A percentile compares a stretch with the other conserved stretches of the same genome.
phyloP scores from a whole-genome alignment of 1,284 basidiomycete genomes.

The Sporisorium iseilematis-ciliati region DNA sequence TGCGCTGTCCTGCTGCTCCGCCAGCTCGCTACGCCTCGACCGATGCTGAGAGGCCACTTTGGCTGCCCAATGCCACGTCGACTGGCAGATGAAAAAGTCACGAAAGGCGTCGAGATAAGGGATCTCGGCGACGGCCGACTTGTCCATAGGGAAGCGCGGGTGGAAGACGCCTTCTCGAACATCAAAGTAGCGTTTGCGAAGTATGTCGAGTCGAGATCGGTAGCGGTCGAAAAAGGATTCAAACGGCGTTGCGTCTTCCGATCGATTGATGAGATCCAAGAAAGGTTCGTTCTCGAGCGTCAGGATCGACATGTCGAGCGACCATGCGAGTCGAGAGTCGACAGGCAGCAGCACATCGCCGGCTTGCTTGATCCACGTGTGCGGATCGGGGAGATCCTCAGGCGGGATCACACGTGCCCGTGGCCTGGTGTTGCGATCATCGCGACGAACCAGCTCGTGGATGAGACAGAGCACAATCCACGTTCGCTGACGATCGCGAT shows the following conservation, averaged over 20 bases:
- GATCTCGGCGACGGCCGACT: constrained; percentile 43
- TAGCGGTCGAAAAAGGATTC: constrained; percentile 44
- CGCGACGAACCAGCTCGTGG: constrained; percentile 36
- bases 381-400: constrained; percentile 42
- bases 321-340: constrained; percentile 48
- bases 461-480: constrained; percentile 54
- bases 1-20: constrained; percentile 20
- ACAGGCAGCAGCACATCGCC: constrained; percentile 41
- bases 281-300: constrained; percentile 35
- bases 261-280: constrained; percentile 32
- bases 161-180: constrained; percentile 30
- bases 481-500: constrained; percentile 51
- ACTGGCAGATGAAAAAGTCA: constrained; percentile 46
- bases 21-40: constrained; percentile 7
- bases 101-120: constrained; percentile 43
- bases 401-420: constrained; percentile 39
- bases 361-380: constrained; percentile 34
- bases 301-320: constrained; percentile 35
- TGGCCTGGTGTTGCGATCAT: constrained; percentile 28
- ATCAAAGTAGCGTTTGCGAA: constrained; percentile 41
- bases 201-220: constrained; percentile 22
- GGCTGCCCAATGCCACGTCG: constrained; percentile 51
- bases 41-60: constrained; percentile 21
- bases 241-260: constrained; percentile 35
- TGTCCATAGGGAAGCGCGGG: constrained; percentile 45